These are phyloP conservation scores for Ogataea hybrid DNA, from an alignment of 1,139 yeast genomes.

Conservation along the genomic window DNA sequence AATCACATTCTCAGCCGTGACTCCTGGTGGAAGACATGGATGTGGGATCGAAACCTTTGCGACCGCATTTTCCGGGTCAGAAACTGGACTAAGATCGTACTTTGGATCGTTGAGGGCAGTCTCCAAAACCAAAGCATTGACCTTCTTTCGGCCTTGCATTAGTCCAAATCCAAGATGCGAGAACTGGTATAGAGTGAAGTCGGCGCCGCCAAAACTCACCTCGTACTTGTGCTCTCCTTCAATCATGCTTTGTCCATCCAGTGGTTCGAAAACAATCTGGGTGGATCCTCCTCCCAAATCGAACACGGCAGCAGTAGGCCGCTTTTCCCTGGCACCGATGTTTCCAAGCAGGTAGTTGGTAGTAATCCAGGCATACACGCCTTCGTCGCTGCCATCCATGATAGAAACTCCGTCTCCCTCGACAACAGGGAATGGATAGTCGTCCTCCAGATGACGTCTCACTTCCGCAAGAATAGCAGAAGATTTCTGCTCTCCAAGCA, in stretches of 20 bases:
- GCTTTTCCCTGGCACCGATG: conserved; percentile 70
- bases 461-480: conserved; percentile 72
- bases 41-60: conserved; percentile 51
- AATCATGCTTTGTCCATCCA: conserved; percentile 55
- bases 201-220: conserved; percentile 75
- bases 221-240: conserved; percentile 90
- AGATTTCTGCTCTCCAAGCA: conserved; percentile 75
- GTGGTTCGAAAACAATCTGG: conserved; percentile 96
- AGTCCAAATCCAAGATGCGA: conserved; percentile 96
- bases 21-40: conserved; percentile 88
- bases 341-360: conserved; percentile 90
- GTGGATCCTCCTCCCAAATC: conserved; percentile 99
- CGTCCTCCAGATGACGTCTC: conserved; percentile 64
- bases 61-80: conserved; percentile 35
- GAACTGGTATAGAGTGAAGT: conserved; percentile 85
- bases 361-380: conserved; percentile 99
- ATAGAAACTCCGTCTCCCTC: conserved; percentile 80
- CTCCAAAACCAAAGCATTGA: conserved; percentile 60
- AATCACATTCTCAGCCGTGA: conserved; percentile 45
- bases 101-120: conserved; percentile 42
- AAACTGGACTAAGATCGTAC: conserved; percentile 30
- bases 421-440: conserved; percentile 90
- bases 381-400: conserved; percentile 97
- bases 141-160: conserved; percentile 87
- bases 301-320: conserved; percentile 92